These are phyloP conservation scores for Diospyros lotus DNA, from an alignment of 148 eudicot genomes.

Conservation along the genomic window DNA sequence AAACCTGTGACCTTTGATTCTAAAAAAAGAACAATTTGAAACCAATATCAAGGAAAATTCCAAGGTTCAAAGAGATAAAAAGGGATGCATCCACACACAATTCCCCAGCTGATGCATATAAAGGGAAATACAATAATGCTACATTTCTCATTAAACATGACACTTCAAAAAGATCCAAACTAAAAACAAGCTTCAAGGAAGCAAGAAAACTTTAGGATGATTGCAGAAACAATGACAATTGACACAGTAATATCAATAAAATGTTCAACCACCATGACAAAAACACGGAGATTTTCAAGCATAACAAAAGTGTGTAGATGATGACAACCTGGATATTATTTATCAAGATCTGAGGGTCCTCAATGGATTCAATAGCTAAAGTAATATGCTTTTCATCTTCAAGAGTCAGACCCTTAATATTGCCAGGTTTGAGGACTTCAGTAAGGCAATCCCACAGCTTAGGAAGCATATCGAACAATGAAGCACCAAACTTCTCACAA, in stretches of 20 bases:
- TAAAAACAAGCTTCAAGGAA: neutral
- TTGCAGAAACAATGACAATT: neutral
- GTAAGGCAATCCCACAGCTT: constrained; percentile 96
- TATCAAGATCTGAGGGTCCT: constrained; percentile 85
- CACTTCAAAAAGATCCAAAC: neutral
- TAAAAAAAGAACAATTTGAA: too few relatives aligned
- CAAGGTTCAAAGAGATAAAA: too few relatives aligned
- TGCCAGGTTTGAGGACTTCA: constrained; percentile 78
- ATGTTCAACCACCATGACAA: too few relatives aligned
- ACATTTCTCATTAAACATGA: neutral
- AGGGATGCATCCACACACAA: too few relatives aligned
- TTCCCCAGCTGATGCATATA: neutral
- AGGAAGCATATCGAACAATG: constrained; percentile 79
- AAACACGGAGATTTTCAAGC: neutral
- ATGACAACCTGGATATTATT: constrained; percentile 70
- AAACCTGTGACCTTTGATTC: too few relatives aligned
- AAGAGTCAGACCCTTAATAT: constrained; percentile 29
- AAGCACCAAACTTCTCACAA: constrained; percentile 72
- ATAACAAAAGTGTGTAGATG: constrained; percentile 1
- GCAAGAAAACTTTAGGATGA: neutral
- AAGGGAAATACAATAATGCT: neutral
- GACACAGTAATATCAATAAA: neutral
- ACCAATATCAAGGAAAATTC: too few relatives aligned
- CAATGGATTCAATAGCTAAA: constrained; percentile 48
- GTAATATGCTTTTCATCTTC: constrained; percentile 44